phyloP scores from a whole-genome alignment of 1,284 basidiomycete species.

The Tilletiaria anomala region DNA sequence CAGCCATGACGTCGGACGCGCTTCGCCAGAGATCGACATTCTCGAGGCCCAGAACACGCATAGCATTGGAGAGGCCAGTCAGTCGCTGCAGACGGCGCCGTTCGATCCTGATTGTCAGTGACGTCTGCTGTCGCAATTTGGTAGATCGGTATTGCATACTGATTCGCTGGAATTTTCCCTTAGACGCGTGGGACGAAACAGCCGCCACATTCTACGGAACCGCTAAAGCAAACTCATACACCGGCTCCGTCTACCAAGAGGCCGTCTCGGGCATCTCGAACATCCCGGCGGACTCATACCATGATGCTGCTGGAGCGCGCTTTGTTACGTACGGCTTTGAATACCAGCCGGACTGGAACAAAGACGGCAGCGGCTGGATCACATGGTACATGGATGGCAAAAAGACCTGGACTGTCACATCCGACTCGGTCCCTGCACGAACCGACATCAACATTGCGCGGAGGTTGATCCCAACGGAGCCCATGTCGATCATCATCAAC shows the following conservation, averaged over 20 bases:
- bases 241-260: slow-evolving; percentile 32
- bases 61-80: neutral
- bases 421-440: slow-evolving; percentile 12
- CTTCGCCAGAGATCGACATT: slow-evolving; percentile 38
- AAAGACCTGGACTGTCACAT: slow-evolving; percentile 29
- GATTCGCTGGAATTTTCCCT: too few species aligned
- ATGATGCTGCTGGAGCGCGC: slow-evolving; percentile 1
- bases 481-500: slow-evolving; percentile 31
- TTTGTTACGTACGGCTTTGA: slow-evolving; percentile 32
- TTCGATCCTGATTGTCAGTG: too few species aligned
- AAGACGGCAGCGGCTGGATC: slow-evolving; percentile 20
- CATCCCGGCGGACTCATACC: slow-evolving; percentile 20
- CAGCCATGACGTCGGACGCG: slow-evolving; percentile 30
- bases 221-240: too few species aligned
- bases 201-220: too few species aligned
- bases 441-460: slow-evolving; percentile 15
- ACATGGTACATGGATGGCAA: slow-evolving; percentile 36
- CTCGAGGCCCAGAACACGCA: slow-evolving; percentile 46
- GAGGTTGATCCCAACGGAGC: slow-evolving; percentile 29
- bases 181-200: too few species aligned
- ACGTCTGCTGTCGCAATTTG: too few species aligned
- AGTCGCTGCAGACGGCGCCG: too few species aligned
- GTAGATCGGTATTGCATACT: too few species aligned
- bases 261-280: slow-evolving; percentile 26
- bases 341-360: slow-evolving; percentile 30